These are phyloP conservation scores for Cryptococcus wingfieldii DNA, from an alignment of 1,284 basidiomycete genomes.

Conservation along the genomic window DNA sequence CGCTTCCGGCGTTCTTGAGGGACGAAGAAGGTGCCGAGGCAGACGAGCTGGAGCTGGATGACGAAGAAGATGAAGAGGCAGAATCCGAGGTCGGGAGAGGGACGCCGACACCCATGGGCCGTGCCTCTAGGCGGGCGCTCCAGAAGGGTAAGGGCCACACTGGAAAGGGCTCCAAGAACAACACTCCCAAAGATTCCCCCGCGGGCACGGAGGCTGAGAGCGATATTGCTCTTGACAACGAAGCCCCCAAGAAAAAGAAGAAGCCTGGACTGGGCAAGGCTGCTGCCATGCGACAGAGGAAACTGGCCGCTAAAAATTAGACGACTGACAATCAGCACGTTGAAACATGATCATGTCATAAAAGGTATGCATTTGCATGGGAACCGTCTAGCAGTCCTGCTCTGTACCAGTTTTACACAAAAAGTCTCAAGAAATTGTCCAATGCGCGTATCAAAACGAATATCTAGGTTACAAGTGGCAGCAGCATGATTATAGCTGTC, in stretches of 20 bases:
- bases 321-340: too few relatives aligned
- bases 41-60: slow-evolving; percentile 6
- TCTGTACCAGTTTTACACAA: background rate
- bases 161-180: slow-evolving; percentile 2
- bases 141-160: background rate
- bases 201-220: slow-evolving; percentile 18
- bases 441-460: background rate
- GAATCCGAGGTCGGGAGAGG: slow-evolving; percentile 1
- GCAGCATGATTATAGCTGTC: background rate
- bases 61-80: slow-evolving; percentile 10
- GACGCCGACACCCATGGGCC: slow-evolving; percentile 8
- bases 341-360: too few relatives aligned
- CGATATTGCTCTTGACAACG: slow-evolving; percentile 9
- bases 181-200: slow-evolving; percentile 19
- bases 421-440: background rate
- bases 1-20: slow-evolving; percentile 17
- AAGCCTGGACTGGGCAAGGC: slow-evolving; percentile 37
- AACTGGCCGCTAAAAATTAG: slow-evolving; percentile 42
- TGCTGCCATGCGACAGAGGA: slow-evolving; percentile 38
- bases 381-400: too few relatives aligned
- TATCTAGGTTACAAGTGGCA: background rate
- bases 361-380: too few relatives aligned
- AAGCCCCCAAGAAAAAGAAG: slow-evolving; percentile 26
- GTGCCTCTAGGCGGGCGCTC: background rate
- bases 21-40: background rate